Conservation (phyloP, 306 rosid genomes). For the Malus fusca region DNA sequence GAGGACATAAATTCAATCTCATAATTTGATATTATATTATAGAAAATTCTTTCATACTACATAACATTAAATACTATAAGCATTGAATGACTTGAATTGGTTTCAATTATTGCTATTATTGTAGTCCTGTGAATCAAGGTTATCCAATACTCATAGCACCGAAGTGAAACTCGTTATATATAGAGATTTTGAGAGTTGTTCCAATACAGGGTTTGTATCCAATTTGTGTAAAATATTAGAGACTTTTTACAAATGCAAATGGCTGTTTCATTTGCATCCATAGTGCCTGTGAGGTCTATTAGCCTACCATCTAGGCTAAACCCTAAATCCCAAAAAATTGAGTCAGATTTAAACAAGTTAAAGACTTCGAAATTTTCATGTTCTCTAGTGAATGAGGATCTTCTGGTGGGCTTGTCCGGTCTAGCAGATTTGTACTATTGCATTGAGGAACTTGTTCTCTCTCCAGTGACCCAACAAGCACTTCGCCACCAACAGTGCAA, state of each 20-base stretch:
- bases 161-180: neutral
- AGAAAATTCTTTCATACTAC: no score
- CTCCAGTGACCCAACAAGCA: slow-evolving; percentile 45
- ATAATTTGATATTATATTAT: neutral
- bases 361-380: slow-evolving; percentile 20
- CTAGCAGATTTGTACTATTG: slow-evolving; percentile 51
- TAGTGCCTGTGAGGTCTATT: slow-evolving; percentile 53
- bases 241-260: slow-evolving; percentile 8
- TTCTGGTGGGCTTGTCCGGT: slow-evolving; percentile 39
- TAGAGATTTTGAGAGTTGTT: neutral
- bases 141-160: no score
- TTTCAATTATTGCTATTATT: no score
- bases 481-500: slow-evolving; percentile 36
- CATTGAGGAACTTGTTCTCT: slow-evolving; percentile 47
- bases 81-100: no score
- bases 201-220: neutral
- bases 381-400: slow-evolving; percentile 28
- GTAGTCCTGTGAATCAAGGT: no score
- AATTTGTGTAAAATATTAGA: neutral
- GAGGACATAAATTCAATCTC: neutral
- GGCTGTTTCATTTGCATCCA: slow-evolving; percentile 5
- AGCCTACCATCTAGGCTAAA: slow-evolving; percentile 65
- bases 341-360: slow-evolving; percentile 40
- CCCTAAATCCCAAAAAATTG: slow-evolving; percentile 42
- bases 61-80: no score